Evolutionary conservation across 345 rosid species (phyloP).

Genomic region (thale cress (Arabidopsis thaliana)): DNA sequence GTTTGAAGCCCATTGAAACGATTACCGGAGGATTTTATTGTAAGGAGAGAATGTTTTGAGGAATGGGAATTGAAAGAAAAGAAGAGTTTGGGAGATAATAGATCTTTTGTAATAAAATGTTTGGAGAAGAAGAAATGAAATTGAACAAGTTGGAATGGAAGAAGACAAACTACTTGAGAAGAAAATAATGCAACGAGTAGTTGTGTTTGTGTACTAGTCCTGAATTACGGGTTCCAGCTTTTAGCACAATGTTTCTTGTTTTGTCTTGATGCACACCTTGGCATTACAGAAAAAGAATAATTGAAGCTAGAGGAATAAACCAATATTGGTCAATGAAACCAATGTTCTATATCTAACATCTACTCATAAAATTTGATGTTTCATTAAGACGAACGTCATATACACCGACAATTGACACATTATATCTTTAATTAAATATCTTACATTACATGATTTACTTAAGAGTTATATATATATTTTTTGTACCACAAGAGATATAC

Average conservation of each 20-base stretch:
- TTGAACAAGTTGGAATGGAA: conserved; percentile 42
- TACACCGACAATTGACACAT: not conserved
- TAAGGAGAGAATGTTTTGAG: conserved; percentile 20
- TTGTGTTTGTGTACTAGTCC: conserved; percentile 41
- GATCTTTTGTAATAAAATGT: conserved; percentile 38
- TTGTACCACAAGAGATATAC: not conserved
- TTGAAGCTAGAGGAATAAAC: not conserved
- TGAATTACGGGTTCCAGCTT: conserved; percentile 33
- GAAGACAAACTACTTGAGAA: conserved; percentile 35
- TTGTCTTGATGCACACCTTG: conserved; percentile 37
- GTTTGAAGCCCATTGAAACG: conserved; percentile 69
- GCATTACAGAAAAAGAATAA: not conserved
- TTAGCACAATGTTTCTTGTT: not conserved
- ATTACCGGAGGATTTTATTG: conserved; percentile 2
- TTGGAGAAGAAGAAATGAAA: conserved; percentile 35
- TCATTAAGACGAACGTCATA: not conserved
- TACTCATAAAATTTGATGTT: not conserved
- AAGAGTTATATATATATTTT: not conserved
- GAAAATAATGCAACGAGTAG: conserved; percentile 37
- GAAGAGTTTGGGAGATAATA: conserved; percentile 19
- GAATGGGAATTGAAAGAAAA: not conserved
- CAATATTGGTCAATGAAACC: conserved; percentile 12
- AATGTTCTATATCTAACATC: not conserved
- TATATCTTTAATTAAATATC: not conserved
- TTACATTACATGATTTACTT: not conserved